Evolutionary conservation across 83 land plant species (phyloP).

Genomic region (Picea mariana): DNA sequence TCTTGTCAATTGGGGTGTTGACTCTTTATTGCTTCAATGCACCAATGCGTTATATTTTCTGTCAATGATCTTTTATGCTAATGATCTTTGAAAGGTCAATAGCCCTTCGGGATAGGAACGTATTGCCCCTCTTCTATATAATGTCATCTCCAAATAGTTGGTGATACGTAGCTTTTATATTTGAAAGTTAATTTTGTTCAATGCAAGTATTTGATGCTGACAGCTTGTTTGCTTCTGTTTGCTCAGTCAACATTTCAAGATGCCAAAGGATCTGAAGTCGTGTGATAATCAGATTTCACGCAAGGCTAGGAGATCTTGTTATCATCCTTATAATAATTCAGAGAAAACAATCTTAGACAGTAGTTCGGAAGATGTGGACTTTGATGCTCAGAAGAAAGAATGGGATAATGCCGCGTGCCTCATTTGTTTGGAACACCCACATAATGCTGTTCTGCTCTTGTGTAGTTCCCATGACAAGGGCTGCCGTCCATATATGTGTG

Average conservation of each 20-base stretch:
- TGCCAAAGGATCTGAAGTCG: conserved; percentile 6
- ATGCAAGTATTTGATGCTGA: too few relatives aligned
- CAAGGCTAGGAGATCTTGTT: neutral
- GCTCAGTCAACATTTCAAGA: neutral
- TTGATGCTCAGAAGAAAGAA: conserved; percentile 2
- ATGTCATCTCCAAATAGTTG: too few relatives aligned
- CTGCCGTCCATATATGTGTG: conserved; percentile 36
- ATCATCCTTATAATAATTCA: neutral
- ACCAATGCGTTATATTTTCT: too few relatives aligned
- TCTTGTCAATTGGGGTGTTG: too few relatives aligned
- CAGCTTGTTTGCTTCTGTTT: neutral
- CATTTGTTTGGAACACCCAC: conserved; percentile 30
- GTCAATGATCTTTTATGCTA: too few relatives aligned
- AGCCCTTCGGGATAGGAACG: too few relatives aligned
- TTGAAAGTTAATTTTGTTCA: too few relatives aligned
- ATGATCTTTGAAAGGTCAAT: too few relatives aligned
- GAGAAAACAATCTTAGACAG: neutral
- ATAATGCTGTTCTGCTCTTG: conserved; percentile 33
- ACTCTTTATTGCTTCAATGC: too few relatives aligned
- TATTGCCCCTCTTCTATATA: too few relatives aligned
- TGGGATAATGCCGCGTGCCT: conserved; percentile 35
- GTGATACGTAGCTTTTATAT: too few relatives aligned
- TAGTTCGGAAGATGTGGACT: neutral
- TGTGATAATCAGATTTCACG: neutral
- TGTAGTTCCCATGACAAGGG: conserved; percentile 34